Conservation (phyloP, 2,329 filamentous ascomycete species). For the Hypomyces rosellus region DNA sequence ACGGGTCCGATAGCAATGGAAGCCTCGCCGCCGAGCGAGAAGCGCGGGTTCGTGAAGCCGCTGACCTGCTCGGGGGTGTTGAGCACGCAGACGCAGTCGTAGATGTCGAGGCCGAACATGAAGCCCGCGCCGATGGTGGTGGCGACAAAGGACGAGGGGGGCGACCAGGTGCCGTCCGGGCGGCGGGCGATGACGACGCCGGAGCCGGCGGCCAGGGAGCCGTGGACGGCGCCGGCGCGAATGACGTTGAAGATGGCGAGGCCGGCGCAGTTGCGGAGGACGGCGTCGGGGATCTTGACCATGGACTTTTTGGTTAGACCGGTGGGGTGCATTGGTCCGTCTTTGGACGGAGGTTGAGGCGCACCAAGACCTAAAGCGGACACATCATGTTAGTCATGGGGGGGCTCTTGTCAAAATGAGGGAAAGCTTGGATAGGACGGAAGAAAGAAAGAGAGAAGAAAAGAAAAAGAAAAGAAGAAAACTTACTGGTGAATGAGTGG, state of each 20-base stretch:
- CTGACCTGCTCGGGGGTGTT: conserved; percentile 62
- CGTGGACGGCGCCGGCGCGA: conserved; percentile 49
- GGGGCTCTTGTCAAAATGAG: not conserved
- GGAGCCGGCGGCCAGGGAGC: conserved; percentile 53
- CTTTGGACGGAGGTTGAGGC: conserved; percentile 14
- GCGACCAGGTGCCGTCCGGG: conserved; percentile 59
- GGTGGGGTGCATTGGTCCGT: conserved; percentile 25
- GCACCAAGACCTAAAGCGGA: conserved; percentile 14
- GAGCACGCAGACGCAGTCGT: conserved; percentile 70
- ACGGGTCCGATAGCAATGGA: conserved; percentile 55
- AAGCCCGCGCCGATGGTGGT: conserved; percentile 67
- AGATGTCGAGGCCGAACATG: conserved; percentile 66
- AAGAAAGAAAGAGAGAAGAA: not conserved
- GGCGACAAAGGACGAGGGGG: conserved; percentile 65
- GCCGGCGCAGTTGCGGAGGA: conserved; percentile 51
- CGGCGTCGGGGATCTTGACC: conserved; percentile 34
- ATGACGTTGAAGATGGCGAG: conserved; percentile 59
- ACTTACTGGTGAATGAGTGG: conserved; percentile 60
- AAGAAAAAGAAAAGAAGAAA: not conserved
- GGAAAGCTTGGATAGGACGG: not conserved
- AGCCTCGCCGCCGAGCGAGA: conserved; percentile 64
- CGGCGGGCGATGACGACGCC: conserved; percentile 53
- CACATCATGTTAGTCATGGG: not conserved
- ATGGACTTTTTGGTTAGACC: conserved; percentile 27
- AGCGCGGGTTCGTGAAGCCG: conserved; percentile 60